phyloP scores from a whole-genome alignment of 345 rosid species.

The Ceriops tagal region DNA sequence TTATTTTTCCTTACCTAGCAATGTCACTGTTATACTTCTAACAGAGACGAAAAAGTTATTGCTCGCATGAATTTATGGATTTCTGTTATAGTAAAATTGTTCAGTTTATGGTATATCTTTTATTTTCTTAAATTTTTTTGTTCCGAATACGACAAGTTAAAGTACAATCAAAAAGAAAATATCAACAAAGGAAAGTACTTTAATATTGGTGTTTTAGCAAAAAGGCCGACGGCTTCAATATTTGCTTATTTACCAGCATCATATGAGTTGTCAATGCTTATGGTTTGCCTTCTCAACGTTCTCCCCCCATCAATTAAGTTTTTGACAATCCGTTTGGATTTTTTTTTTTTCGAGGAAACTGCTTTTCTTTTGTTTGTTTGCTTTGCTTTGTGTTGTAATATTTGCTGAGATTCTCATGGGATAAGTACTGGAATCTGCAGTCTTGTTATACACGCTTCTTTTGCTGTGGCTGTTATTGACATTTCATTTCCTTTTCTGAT shows the following conservation, averaged over 20 bases:
- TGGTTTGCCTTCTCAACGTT: neutral
- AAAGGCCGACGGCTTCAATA: neutral
- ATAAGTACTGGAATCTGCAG: constrained; percentile 5
- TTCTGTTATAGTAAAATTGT: too few species aligned
- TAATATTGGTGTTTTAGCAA: neutral
- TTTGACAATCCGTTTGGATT: neutral
- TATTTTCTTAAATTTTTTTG: neutral
- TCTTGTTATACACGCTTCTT: constrained; percentile 5
- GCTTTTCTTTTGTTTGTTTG: neutral
- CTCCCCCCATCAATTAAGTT: neutral
- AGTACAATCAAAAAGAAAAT: neutral
- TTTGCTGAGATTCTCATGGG: constrained; percentile 11
- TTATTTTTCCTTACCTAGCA: neutral
- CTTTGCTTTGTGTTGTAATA: neutral
- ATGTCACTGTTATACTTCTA: neutral
- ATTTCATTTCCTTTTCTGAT: constrained; percentile 30
- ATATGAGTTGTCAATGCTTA: neutral
- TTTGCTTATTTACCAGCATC: constrained; percentile 2
- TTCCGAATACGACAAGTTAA: constrained; percentile 1
- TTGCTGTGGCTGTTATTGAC: constrained; percentile 17
- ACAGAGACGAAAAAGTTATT: too few species aligned
- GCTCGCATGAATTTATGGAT: too few species aligned
- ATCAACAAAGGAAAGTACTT: neutral
- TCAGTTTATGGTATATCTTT: neutral
- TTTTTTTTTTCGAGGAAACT: neutral